Evolutionary conservation across 768 basidiomycete genomes (phyloP).

Genomic region (Leccinum longicurvipes): DNA sequence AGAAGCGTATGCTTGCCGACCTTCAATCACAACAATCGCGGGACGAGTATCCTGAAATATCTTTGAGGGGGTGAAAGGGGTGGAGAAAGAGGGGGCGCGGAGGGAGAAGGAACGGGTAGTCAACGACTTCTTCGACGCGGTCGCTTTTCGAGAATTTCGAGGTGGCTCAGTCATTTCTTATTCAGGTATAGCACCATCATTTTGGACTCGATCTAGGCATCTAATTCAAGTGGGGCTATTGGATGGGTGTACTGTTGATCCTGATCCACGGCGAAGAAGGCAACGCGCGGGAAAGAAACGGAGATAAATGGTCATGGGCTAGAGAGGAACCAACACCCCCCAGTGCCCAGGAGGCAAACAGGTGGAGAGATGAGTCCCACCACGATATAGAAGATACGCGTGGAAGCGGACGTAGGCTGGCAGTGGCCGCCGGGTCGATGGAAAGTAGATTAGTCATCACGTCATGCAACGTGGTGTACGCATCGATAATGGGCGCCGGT

Average conservation of each 20-base stretch:
- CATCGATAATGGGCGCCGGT: conserved; percentile 7
- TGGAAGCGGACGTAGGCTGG: conserved; percentile 2
- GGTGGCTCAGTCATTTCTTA: conserved; percentile 12
- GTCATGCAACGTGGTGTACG: conserved; percentile 14
- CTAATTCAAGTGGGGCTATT: neutral
- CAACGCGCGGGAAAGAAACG: conserved; percentile 24
- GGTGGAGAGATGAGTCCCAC: neutral
- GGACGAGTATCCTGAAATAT: conserved; percentile 27
- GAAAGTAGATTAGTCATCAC: conserved; percentile 21
- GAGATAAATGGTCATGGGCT: conserved; percentile 12
- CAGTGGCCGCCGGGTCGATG: conserved; percentile 22
- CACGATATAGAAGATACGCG: neutral
- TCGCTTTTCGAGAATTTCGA: conserved; percentile 30
- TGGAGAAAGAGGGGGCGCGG: neutral
- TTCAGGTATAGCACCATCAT: conserved; percentile 7
- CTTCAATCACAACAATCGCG: conserved; percentile 5
- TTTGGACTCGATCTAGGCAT: conserved; percentile 3
- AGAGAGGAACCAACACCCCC: neutral
- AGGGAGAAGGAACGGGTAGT: conserved; percentile 5
- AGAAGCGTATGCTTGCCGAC: neutral
- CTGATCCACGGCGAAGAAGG: conserved; percentile 30
- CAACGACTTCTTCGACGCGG: conserved; percentile 27
- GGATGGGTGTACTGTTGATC: conserved; percentile 22
- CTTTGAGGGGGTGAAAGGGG: conserved; percentile 1
- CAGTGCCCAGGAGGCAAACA: neutral